Conservation (phyloP, 2,329 filamentous ascomycete genomes). For the Bimuria novae-zelandiae region DNA sequence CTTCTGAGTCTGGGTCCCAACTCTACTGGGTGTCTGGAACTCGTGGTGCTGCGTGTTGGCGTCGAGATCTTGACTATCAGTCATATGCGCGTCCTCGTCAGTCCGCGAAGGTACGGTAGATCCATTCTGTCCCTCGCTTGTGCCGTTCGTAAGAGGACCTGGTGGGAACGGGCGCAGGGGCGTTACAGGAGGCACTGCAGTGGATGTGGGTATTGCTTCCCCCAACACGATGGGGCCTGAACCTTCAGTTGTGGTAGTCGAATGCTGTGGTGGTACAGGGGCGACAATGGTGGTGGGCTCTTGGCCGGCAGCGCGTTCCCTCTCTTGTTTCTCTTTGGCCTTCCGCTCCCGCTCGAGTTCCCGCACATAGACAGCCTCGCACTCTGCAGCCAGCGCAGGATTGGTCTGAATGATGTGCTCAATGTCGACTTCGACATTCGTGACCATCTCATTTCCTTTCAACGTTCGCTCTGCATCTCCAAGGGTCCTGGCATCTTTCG, state of each 20-base stretch:
- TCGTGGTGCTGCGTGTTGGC: slow-evolving; percentile 37
- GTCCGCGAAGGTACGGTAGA: slow-evolving; percentile 46
- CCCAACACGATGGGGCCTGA: slow-evolving; percentile 61
- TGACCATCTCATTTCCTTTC: slow-evolving; percentile 87
- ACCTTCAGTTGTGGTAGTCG: slow-evolving; percentile 50
- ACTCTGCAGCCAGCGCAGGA: slow-evolving; percentile 69
- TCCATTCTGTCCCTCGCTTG: slow-evolving; percentile 49
- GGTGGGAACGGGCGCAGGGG: slow-evolving; percentile 35
- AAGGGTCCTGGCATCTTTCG: slow-evolving; percentile 79
- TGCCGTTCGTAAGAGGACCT: slow-evolving; percentile 65
- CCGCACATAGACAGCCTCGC: slow-evolving; percentile 76
- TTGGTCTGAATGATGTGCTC: slow-evolving; percentile 70
- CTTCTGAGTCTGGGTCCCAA: slow-evolving; percentile 53
- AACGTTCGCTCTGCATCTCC: slow-evolving; percentile 83
- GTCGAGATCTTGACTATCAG: slow-evolving; percentile 48
- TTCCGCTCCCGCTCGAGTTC: slow-evolving; percentile 68
- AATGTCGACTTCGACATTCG: slow-evolving; percentile 94
- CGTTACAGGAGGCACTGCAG: slow-evolving; percentile 51
- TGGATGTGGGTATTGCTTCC: slow-evolving; percentile 62
- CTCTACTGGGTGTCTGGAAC: slow-evolving; percentile 38
- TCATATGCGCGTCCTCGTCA: slow-evolving; percentile 52
- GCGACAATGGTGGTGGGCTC: slow-evolving; percentile 47
- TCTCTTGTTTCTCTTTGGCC: slow-evolving; percentile 60
- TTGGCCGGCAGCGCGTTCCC: slow-evolving; percentile 42
- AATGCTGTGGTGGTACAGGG: slow-evolving; percentile 49